Base-by-base conservation (phyloP, 23 red algal species). In the Gracilariopsis chorda region DNA sequence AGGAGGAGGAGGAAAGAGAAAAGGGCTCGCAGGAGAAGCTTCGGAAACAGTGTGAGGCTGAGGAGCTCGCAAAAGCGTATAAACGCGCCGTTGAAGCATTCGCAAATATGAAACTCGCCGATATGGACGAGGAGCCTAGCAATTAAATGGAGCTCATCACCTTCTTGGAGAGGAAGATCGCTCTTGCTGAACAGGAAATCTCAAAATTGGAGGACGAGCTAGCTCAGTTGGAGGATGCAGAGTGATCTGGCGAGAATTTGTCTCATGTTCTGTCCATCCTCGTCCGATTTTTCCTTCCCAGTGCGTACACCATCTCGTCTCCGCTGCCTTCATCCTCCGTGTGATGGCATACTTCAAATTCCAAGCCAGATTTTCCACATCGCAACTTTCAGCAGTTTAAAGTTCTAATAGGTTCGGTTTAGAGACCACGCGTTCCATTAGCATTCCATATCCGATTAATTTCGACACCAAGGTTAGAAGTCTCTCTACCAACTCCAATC, bases 101-200 rank as follows among this genome's bases (percentile, higher is more conserved):
- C 82, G 75, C 73, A 17, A 55, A 1, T 5, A 37, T 91, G 53
- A 70, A 21, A 7, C 44, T 80, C 25, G 29, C 52, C 41, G 75
- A 73, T 30, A 36, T 82, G 37, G 35, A 33, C 11, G 74, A 91
- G 4, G 88, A 91, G 45, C 88, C 88, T 28, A 70, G 29, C 29
- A 70, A 91, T 32, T 58, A 82, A 24, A 21, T 80, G 2, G 75
- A 91, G 29, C 73, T 91, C 56, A 58, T 80, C 42, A 75, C 74
- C 41, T 91, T 76, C 36, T 59, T 91, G 32, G 88, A 91, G 46
- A 69, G 88, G 46, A 91, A 91, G 75, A 91, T 91, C 51, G 58
- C 27, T 51, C 60, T 91, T 9, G 76, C 72, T n/a, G 88, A 91
- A 48, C 41, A 91, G 20, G 75, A 91, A 61, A 80, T 91, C 32